Evolutionary conservation across 768 basidiomycete genomes (phyloP), one percentile per base, ranked within the genome.

Genomic region (Phylloporus sp.): DNA sequence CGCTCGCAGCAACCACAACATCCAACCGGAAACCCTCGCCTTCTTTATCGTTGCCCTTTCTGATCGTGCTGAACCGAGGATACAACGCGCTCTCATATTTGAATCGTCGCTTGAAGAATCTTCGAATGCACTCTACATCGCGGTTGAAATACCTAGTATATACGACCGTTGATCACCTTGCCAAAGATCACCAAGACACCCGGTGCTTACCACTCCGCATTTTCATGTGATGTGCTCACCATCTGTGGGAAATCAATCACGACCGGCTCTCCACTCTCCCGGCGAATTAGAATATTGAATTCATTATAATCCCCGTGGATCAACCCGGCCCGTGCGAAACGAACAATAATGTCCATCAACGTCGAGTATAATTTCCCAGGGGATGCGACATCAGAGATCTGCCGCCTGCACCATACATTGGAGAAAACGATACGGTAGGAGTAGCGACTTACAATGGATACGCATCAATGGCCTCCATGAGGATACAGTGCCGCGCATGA

Each of bases 251-350:
- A 99, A 73, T 99, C 97, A 61, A 99, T 99, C 38, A 99, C 83
- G 47, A 97, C 72, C 7, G 95, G 90, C 60, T 91, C 84, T 11
- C 80, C 80, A 40, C 70, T 74, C 47, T 85, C 85, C 41, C 89
- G 81, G 32, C 81, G 80, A 60, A 99, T 93, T 55, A 99, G 83
- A 58, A 99, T 94, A 69, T 99, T 98, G 76, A 98, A 99, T 66
- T 99, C 97, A 72, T 99, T 99, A 73, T 90, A 99, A 62, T 99
- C 97, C 36, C 97, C 95, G 63, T 99, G 97, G 46, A 99, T 98
- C n/a, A 99, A 80, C 6, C 97, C 97, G 15, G 88, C 84, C 32
- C 82, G 84, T 6, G 95, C 95, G 62, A 98, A 88, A 47, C 93
- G 90, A 51, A 97, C 92, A 65, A 98, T 93, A 54, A 97, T 75